Percentiles rank a stretch among this genome's conserved stretches.
phyloP scores from a whole-genome alignment of 2,329 filamentous ascomycete genomes.

The Neonectria coccinea region DNA sequence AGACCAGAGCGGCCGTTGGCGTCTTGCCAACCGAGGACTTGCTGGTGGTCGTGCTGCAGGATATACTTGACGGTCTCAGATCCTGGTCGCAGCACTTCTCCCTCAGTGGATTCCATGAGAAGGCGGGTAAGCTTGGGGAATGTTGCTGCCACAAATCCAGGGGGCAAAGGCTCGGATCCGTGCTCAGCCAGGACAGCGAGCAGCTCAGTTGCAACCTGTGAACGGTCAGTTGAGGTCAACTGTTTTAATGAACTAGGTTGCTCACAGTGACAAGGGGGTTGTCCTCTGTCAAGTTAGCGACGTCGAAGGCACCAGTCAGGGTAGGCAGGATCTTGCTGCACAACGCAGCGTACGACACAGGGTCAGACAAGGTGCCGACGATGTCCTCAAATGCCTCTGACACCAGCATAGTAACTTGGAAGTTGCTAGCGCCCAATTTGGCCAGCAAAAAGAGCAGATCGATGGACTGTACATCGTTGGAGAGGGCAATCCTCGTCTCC shows the following conservation, averaged over 20 bases:
- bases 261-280: constrained; percentile 81
- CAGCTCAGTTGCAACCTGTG: constrained; percentile 82
- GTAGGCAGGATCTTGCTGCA: constrained; percentile 90
- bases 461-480: constrained; percentile 77
- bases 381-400: constrained; percentile 93
- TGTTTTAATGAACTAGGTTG: constrained; percentile 10
- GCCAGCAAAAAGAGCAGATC: constrained; percentile 90
- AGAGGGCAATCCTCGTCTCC: constrained; percentile 79
- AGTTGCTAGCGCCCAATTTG: constrained; percentile 88
- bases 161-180: constrained; percentile 85
- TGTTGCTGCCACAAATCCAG: constrained; percentile 84
- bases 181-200: constrained; percentile 84
- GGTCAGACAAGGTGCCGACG: constrained; percentile 74
- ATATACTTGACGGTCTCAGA: constrained; percentile 91
- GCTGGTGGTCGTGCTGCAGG: constrained; percentile 87
- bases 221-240: constrained; percentile 34
- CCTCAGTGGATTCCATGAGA: constrained; percentile 85
- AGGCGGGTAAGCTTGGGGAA: constrained; percentile 89
- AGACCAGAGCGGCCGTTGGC: constrained; percentile 83
- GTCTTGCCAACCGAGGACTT: constrained; percentile 89
- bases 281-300: constrained; percentile 86
- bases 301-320: constrained; percentile 88
- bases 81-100: constrained; percentile 87
- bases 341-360: constrained; percentile 79
- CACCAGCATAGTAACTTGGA: constrained; percentile 89